Conservation (phyloP, 148 eudicot genomes). For the Arbutus unedo region DNA sequence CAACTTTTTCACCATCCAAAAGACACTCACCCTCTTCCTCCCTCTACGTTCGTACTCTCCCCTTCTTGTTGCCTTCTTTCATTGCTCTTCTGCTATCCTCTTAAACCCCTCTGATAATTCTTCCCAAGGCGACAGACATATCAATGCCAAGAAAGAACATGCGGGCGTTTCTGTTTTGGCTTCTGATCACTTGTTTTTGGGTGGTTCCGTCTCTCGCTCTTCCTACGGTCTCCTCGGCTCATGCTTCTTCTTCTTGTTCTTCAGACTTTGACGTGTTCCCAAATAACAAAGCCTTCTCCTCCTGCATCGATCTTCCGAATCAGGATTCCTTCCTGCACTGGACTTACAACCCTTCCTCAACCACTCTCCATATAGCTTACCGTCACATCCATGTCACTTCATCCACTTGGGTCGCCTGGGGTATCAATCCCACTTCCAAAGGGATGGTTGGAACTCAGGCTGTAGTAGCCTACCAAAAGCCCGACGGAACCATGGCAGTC, state of each 20-base stretch:
- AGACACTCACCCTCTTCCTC: no score
- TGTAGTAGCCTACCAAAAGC: not conserved
- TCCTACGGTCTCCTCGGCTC: no score
- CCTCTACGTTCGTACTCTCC: no score
- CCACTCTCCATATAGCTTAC: slow-evolving; percentile 27
- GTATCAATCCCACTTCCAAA: slow-evolving; percentile 6
- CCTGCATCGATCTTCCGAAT: slow-evolving; percentile 17
- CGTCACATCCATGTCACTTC: slow-evolving; percentile 16
- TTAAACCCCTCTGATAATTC: no score
- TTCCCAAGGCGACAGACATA: no score
- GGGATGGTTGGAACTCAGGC: slow-evolving; percentile 16
- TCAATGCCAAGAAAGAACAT: no score
- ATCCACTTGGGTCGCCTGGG: slow-evolving; percentile 22
- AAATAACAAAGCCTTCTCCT: slow-evolving; percentile 1
- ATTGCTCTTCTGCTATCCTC: no score
- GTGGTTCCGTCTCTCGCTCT: no score
- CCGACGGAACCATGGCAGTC: not conserved
- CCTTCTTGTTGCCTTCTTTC: no score
- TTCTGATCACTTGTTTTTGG: no score
- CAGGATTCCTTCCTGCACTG: slow-evolving; percentile 28
- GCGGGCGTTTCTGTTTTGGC: no score
- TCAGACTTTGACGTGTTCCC: slow-evolving; percentile 10
- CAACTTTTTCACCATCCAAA: no score
- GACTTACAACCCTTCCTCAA: slow-evolving; percentile 25
- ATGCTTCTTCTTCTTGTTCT: not conserved